phyloP scores from a whole-genome alignment of 768 basidiomycete species.

The Serpula lacrymans region DNA sequence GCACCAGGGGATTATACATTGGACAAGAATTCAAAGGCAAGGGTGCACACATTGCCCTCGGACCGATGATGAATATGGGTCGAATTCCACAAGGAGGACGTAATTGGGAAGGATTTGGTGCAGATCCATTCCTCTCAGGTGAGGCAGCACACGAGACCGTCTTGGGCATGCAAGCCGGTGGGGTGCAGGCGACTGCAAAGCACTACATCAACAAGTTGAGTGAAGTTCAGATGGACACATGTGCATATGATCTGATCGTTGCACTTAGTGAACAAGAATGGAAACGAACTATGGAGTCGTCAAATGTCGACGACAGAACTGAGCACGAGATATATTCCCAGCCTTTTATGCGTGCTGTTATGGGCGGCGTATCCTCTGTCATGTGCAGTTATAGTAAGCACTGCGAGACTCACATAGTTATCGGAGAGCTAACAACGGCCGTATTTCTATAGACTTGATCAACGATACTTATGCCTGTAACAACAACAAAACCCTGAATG shows the following conservation, averaged over 20 bases:
- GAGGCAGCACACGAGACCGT: constrained; percentile 74
- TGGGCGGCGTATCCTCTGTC: constrained; percentile 67
- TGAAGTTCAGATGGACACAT: no score
- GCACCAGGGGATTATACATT: constrained; percentile 69
- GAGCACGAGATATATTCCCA: constrained; percentile 51
- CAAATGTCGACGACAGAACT: constrained; percentile 62
- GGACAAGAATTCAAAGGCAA: constrained; percentile 73
- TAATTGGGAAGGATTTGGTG: constrained; percentile 88
- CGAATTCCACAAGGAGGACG: constrained; percentile 66
- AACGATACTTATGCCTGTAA: constrained; percentile 75
- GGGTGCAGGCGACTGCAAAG: constrained; percentile 79
- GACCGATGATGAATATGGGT: constrained; percentile 78
- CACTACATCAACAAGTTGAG: constrained; percentile 67
- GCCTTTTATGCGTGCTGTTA: constrained; percentile 48
- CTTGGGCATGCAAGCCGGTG: constrained; percentile 66
- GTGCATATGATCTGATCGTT: not conserved
- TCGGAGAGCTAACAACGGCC: not conserved
- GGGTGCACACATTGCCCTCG: constrained; percentile 72
- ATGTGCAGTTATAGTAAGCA: constrained; percentile 74
- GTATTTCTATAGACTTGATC: constrained; percentile 43
- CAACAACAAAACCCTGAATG: constrained; percentile 65
- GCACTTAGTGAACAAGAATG: constrained; percentile 71
- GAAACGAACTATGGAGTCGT: constrained; percentile 48
- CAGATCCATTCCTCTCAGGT: constrained; percentile 78
- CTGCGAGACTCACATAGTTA: constrained; percentile 3